Evolutionary conservation across 306 rosid species (phyloP), one percentile per base, ranked within the genome.

Genomic region (Benincasa hispida): DNA sequence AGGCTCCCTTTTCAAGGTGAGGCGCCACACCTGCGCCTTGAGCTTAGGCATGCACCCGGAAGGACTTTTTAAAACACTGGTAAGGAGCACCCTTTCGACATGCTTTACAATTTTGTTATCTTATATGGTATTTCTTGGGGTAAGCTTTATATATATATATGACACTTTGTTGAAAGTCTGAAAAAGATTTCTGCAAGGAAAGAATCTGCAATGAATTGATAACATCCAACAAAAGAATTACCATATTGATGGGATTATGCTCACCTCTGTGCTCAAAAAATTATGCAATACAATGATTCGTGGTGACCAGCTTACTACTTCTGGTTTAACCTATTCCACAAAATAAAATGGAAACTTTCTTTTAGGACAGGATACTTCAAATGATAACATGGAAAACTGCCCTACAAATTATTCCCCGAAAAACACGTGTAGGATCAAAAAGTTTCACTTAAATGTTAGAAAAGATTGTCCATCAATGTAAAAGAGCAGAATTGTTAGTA

Each of bases 281-380:
- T 94, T 94, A 82, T 90, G 97, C 59, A 94, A 86, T 69, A 94
- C 78, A 81, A 87, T 90, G 79, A 91, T 94, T 75, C 98, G 87
- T 62, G 98, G 98, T 39, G 89, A 87, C 98, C 97, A 94, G 91
- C 89, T 94, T 77, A 94, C 81, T 67, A 94, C 84, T 84, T 94
- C 96, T 25, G 98, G 98, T 83, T 88, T 91, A 82, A 94, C 83
- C 98, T 93, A 78, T 76, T 74, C 57, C 50, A 81, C 74, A 68
- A 69, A 62, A 66, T 19, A 70, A 58, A 18, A 75, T 3, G 7
- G 53, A 24, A 84, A 27, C 68, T 57, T 80, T 67, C 42, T 25
- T 80, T 56, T 35, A 81, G 76, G 5, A 32, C 57, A 41, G 76
- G 68, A 42, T 78, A 22, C 60, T 28, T 28, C 42, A 72, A 72